Evolutionary conservation across 495 filamentous ascomycete genomes (phyloP).

Genomic region (Neurospora sp.): DNA sequence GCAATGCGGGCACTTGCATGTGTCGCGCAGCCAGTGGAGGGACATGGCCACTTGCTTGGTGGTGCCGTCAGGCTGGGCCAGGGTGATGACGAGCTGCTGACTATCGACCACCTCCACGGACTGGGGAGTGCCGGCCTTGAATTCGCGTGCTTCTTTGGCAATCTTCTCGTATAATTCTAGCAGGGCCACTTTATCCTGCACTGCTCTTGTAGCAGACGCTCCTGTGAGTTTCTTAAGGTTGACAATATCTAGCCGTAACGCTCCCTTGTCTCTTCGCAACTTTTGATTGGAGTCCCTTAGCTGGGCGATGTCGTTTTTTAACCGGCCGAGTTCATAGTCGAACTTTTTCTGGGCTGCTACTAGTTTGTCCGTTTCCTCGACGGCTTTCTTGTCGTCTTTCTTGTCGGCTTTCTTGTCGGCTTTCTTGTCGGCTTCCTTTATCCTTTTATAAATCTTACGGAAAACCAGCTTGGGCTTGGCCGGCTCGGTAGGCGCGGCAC

Average conservation of each 20-base stretch:
- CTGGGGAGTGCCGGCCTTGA: neutral
- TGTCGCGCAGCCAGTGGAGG: slow-evolving; percentile 59
- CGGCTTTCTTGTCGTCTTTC: neutral
- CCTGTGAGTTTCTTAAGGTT: neutral
- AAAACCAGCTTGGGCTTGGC: neutral
- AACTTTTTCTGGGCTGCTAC: neutral
- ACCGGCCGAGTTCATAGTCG: neutral
- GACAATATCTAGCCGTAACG: neutral
- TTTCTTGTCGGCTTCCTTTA: neutral
- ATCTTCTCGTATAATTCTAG: neutral
- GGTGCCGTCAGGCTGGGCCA: neutral
- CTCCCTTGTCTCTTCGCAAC: neutral
- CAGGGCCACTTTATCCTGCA: neutral
- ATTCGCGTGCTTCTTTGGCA: neutral
- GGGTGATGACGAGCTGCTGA: neutral
- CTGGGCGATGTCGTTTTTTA: neutral
- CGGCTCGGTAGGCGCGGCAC: neutral
- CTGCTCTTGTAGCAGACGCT: neutral
- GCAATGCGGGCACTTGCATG: slow-evolving; percentile 61
- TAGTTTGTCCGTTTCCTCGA: neutral
- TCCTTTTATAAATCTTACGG: neutral
- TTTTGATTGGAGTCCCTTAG: neutral
- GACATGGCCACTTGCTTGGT: neutral
- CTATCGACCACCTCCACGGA: neutral
- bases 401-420: neutral